A percentile compares a stretch with the other conserved stretches of the same genome.
phyloP scores from a whole-genome alignment of 208 protist genomes.

The Polymyxa betae region DNA sequence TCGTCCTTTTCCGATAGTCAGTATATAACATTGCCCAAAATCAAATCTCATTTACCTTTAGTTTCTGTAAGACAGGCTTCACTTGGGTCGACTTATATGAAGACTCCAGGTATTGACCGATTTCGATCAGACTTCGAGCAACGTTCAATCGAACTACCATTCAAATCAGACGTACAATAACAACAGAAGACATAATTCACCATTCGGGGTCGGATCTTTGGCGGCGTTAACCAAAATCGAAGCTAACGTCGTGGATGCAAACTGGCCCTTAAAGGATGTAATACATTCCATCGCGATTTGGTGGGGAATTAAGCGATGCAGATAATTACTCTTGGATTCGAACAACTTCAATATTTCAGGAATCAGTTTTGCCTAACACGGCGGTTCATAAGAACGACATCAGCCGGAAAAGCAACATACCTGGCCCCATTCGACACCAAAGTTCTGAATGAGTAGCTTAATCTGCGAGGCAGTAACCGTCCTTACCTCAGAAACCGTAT shows the following conservation, averaged over 20 bases:
- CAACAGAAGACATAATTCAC: not conserved
- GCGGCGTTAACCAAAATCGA: not conserved
- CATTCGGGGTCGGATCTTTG: conserved; percentile 26
- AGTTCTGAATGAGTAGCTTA: not conserved
- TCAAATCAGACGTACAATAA: not conserved
- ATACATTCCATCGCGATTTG: conserved; percentile 36
- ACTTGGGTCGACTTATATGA: not conserved
- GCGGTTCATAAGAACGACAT: not conserved
- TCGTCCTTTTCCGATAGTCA: not conserved
- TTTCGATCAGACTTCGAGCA: not conserved
- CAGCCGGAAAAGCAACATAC: not conserved
- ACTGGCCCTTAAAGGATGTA: not conserved
- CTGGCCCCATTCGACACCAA: conserved; percentile 39
- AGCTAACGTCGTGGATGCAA: not conserved
- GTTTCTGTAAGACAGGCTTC: not conserved
- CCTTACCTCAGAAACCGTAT: conserved; percentile 3
- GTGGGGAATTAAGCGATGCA: not conserved
- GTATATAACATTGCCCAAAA: not conserved
- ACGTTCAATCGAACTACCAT: conserved; percentile 1
- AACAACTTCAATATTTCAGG: conserved; percentile 21
- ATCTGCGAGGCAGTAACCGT: not conserved
- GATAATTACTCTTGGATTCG: conserved; percentile 39
- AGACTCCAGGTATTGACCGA: not conserved
- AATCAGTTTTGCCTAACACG: conserved; percentile 5
- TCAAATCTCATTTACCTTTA: not conserved